phyloP scores from a whole-genome alignment of 306 rosid genomes.

The Cotoneaster glaucophyllus region DNA sequence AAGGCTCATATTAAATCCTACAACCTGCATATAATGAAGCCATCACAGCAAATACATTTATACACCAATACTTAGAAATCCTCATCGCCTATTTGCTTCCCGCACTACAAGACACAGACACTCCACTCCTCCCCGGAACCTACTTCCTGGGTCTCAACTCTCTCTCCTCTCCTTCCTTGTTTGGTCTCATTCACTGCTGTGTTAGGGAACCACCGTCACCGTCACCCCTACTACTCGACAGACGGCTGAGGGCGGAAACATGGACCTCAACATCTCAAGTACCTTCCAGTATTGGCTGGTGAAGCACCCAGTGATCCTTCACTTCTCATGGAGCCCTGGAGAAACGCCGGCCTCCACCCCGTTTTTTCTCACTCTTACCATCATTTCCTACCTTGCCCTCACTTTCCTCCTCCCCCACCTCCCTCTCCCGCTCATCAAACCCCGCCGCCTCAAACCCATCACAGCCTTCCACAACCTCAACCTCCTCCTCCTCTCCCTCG shows the following conservation, averaged over 20 bases:
- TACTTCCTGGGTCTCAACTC: neutral
- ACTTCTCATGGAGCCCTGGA: slow-evolving; percentile 60
- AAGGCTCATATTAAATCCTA: too few relatives aligned
- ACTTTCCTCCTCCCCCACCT: slow-evolving; percentile 39
- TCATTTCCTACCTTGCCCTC: slow-evolving; percentile 45
- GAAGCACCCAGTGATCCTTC: slow-evolving; percentile 45
- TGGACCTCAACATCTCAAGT: neutral
- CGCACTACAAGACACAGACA: neutral
- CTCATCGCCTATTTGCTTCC: neutral
- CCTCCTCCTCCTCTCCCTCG: slow-evolving; percentile 53
- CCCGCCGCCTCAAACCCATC: slow-evolving; percentile 40
- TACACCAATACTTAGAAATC: too few relatives aligned
- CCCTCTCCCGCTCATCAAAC: slow-evolving; percentile 20
- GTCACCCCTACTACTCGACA: neutral
- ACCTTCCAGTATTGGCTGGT: slow-evolving; percentile 51
- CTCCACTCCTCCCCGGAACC: neutral
- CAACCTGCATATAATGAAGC: too few relatives aligned
- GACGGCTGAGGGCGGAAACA: neutral
- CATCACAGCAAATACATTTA: too few relatives aligned
- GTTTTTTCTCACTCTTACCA: slow-evolving; percentile 33
- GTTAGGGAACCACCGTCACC: neutral
- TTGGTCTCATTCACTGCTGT: neutral
- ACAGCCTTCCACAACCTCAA: slow-evolving; percentile 48
- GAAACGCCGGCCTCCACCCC: slow-evolving; percentile 42
- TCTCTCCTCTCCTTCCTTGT: neutral